A percentile compares a stretch with the other conserved stretches of the same genome.
Conservation (phyloP, 2,329 filamentous ascomycete genomes). For the Calonectria honghensis region DNA sequence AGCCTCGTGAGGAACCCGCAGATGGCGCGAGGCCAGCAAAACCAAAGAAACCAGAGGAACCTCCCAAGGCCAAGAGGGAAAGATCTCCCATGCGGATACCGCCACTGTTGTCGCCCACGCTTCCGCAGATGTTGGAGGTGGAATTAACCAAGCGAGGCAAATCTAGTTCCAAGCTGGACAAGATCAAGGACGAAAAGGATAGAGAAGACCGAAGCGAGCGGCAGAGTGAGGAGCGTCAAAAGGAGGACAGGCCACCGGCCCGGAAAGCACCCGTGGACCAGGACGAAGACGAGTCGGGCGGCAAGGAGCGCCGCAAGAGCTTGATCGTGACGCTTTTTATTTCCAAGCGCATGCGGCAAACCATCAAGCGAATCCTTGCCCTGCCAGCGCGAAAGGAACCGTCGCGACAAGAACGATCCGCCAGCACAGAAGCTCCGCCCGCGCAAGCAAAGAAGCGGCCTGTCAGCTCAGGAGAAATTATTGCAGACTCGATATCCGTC, state of each 20-base stretch:
- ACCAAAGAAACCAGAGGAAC: slow-evolving; percentile 55
- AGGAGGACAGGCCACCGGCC: slow-evolving; percentile 49
- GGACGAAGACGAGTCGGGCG: slow-evolving; percentile 58
- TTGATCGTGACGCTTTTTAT: slow-evolving; percentile 69
- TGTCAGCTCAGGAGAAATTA: slow-evolving; percentile 59
- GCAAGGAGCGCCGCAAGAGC: slow-evolving; percentile 51
- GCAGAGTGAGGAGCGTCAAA: slow-evolving; percentile 48
- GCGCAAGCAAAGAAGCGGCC: slow-evolving; percentile 70
- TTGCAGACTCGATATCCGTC: slow-evolving; percentile 60
- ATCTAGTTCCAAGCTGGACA: slow-evolving; percentile 10
- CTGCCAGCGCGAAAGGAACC: slow-evolving; percentile 65
- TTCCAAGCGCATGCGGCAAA: slow-evolving; percentile 67
- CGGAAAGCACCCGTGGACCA: slow-evolving; percentile 55
- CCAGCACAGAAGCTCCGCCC: slow-evolving; percentile 63
- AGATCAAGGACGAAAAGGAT: slow-evolving; percentile 46
- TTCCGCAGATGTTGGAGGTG: slow-evolving; percentile 71
- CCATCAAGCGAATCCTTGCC: slow-evolving; percentile 68
- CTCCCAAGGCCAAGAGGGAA: slow-evolving; percentile 60
- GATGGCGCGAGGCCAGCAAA: slow-evolving; percentile 57
- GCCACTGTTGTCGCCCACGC: slow-evolving; percentile 72
- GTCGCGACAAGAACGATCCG: slow-evolving; percentile 55
- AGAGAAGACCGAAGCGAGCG: slow-evolving; percentile 47
- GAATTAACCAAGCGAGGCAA: slow-evolving; percentile 57
- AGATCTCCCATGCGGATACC: slow-evolving; percentile 65
- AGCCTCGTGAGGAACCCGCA: slow-evolving; percentile 54